Conservation (phyloP, 1,284 basidiomycete genomes). For the Cryptococcus sp. region DNA sequence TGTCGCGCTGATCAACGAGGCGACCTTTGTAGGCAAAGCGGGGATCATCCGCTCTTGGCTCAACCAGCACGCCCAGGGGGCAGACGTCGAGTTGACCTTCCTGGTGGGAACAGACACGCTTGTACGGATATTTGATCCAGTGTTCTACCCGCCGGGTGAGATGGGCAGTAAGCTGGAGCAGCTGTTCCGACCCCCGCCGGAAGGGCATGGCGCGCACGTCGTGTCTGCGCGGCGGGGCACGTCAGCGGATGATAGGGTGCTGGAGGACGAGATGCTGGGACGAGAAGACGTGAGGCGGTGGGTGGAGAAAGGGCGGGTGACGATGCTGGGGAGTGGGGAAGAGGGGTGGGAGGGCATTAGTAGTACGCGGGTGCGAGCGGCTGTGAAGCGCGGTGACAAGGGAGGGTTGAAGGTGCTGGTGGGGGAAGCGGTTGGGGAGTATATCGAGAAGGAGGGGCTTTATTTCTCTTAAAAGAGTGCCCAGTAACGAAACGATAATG, state of each 20-base stretch:
- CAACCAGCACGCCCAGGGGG: conserved; percentile 10
- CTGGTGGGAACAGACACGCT: conserved; percentile 86
- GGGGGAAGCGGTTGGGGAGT: conserved; percentile 52
- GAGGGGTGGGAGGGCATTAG: conserved; percentile 60
- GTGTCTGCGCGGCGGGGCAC: conserved; percentile 64
- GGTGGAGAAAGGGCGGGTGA: conserved; percentile 56
- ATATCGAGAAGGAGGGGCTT: conserved; percentile 56
- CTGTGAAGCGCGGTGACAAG: conserved; percentile 49
- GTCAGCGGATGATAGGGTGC: conserved; percentile 24
- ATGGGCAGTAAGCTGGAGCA: conserved; percentile 45
- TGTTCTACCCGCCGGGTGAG: conserved; percentile 62
- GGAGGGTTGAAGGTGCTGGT: conserved; percentile 52
- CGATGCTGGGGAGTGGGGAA: conserved; percentile 61
- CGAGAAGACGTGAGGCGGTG: conserved; percentile 54
- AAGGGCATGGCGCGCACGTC: conserved; percentile 48
- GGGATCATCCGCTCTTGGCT: conserved; percentile 57
- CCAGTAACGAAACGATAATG: neutral
- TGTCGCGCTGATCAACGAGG: conserved; percentile 78
- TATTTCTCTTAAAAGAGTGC: conserved; percentile 49
- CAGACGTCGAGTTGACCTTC: conserved; percentile 46
- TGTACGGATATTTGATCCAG: conserved; percentile 71
- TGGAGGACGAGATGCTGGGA: conserved; percentile 46
- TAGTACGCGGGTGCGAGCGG: conserved; percentile 66
- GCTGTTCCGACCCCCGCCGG: conserved; percentile 20
- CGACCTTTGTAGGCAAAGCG: conserved; percentile 84